Conservation (phyloP, 169 alveolate species). For the Plasmodium sp. region DNA sequence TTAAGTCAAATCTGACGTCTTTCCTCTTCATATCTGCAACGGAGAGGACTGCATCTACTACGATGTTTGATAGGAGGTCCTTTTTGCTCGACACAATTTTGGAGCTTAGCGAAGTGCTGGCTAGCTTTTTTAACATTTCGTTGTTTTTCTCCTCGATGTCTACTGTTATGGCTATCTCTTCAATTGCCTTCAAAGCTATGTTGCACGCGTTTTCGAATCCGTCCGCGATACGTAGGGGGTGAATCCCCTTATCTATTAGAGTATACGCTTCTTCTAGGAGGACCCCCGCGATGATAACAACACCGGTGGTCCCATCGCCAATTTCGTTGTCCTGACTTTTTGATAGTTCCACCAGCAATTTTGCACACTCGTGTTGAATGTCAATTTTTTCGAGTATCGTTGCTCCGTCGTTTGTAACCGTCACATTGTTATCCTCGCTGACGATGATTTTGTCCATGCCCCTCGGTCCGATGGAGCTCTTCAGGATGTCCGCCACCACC, state of each 20-base stretch:
- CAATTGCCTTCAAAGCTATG: conserved; percentile 92
- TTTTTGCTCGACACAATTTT: conserved; percentile 96
- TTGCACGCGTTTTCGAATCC: conserved; percentile 99
- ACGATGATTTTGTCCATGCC: conserved; percentile 99
- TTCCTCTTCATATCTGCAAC: conserved; percentile 97
- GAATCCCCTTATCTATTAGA: conserved; percentile 97
- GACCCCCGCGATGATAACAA: conserved; percentile 99
- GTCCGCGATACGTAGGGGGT: conserved; percentile 98
- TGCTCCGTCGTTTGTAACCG: conserved; percentile 98
- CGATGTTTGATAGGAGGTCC: conserved; percentile 94
- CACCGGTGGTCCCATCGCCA: conserved; percentile 99
- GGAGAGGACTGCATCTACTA: conserved; percentile 98
- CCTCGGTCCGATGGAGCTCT: conserved; percentile 99
- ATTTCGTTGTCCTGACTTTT: conserved; percentile 99
- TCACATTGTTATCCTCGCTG: conserved; percentile 98
- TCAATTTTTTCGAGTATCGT: conserved; percentile 97
- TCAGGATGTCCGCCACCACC: conserved; percentile 95
- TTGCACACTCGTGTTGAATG: conserved; percentile 98
- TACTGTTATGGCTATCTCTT: conserved; percentile 89
- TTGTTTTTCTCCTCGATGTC: conserved; percentile 86
- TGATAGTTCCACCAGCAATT: conserved; percentile 98
- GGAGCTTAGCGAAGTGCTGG: conserved; percentile 98
- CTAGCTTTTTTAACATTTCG: conserved; percentile 89
- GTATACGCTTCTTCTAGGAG: conserved; percentile 94
- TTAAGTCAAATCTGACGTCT: conserved; percentile 98